A percentile compares a stretch with the other conserved stretches of the same genome.
Conservation (phyloP, 345 rosid species). For the Luvunga scandens region DNA sequence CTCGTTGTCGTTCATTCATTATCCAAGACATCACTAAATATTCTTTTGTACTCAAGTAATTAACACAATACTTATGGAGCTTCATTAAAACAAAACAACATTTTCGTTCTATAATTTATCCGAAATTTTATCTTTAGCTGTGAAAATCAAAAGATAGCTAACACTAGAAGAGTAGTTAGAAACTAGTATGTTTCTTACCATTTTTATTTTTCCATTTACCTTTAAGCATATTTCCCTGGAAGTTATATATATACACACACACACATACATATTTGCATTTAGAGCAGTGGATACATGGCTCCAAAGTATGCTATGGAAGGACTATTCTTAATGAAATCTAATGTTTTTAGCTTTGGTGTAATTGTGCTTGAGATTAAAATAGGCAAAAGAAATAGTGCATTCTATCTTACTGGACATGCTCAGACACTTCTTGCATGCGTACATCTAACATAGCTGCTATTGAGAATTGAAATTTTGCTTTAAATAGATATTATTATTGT, state of each 20-base stretch:
- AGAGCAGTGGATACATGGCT: conserved; percentile 49
- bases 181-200: conserved; percentile 13
- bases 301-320: conserved; percentile 44
- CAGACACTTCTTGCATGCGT: conserved; percentile 22
- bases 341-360: conserved; percentile 48
- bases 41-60: too few relatives aligned
- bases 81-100: too few relatives aligned
- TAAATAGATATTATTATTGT: background rate
- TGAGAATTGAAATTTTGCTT: background rate
- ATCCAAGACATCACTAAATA: too few relatives aligned
- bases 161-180: conserved; percentile 27
- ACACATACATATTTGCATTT: too few relatives aligned
- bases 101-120: too few relatives aligned
- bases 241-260: too few relatives aligned
- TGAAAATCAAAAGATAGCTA: conserved; percentile 16
- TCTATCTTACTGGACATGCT: conserved; percentile 20
- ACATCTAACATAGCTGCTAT: background rate
- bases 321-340: conserved; percentile 37
- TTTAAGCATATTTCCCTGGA: too few relatives aligned
- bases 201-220: too few relatives aligned
- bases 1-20: too few relatives aligned
- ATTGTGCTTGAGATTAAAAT: conserved; percentile 36
- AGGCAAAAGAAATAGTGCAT: conserved; percentile 31
- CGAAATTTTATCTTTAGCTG: too few relatives aligned
- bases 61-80: too few relatives aligned